phyloP scores from a whole-genome alignment of 2,329 filamentous ascomycete genomes.

The Delphinella strobiligena region DNA sequence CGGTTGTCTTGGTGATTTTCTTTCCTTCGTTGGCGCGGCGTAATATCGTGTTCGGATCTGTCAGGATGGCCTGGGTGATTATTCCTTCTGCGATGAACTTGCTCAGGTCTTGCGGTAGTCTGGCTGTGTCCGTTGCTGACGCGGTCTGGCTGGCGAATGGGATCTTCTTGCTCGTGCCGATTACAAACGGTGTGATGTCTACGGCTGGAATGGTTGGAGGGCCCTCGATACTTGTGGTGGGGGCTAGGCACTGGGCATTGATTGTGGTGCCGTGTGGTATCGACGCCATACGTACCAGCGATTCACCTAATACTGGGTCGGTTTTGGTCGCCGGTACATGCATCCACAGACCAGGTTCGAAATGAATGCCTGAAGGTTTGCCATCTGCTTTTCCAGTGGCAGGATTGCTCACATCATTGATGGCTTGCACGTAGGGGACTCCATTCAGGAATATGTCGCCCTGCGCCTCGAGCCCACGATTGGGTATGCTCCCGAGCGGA shows the following conservation, averaged over 20 bases:
- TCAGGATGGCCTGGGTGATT: slow-evolving; percentile 20
- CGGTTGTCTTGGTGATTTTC: slow-evolving; percentile 19
- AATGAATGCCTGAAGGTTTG: slow-evolving; percentile 24
- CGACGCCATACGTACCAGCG: slow-evolving; percentile 27
- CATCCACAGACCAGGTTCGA: slow-evolving; percentile 31
- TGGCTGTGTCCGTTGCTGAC: neutral
- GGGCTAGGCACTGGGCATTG: slow-evolving; percentile 25
- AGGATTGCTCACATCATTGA: slow-evolving; percentile 23
- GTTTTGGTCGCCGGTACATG: slow-evolving; percentile 20
- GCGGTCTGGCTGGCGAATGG: slow-evolving; percentile 3
- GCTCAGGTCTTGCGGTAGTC: neutral
- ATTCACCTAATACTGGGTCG: slow-evolving; percentile 14
- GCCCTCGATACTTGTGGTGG: slow-evolving; percentile 11
- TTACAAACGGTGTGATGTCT: slow-evolving; percentile 18
- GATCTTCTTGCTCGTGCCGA: slow-evolving; percentile 4
- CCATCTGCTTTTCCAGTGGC: slow-evolving; percentile 14
- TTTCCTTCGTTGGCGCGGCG: slow-evolving; percentile 19
- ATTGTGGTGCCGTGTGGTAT: slow-evolving; percentile 34
- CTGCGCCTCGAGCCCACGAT: slow-evolving; percentile 25
- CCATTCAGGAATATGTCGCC: slow-evolving; percentile 25
- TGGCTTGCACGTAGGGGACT: slow-evolving; percentile 25
- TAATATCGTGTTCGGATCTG: slow-evolving; percentile 11
- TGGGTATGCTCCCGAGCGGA: slow-evolving; percentile 24
- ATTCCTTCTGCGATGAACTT: slow-evolving; percentile 16
- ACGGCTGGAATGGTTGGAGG: slow-evolving; percentile 12